phyloP scores from a whole-genome alignment of 2,329 filamentous ascomycete genomes.

The Ceratocystis eucalypticola region DNA sequence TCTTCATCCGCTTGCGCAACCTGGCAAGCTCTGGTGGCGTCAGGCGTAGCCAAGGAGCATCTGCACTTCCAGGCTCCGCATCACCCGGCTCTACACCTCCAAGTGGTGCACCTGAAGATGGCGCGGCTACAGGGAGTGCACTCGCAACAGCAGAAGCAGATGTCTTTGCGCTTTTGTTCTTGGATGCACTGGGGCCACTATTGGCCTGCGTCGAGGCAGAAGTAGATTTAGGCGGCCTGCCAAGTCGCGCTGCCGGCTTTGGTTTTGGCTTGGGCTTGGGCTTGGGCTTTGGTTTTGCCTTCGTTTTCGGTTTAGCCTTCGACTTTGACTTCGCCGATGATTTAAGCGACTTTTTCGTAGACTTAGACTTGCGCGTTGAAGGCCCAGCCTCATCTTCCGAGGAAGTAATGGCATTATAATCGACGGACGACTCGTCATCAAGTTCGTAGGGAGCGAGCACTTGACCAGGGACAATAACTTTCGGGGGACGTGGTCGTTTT shows the following conservation, averaged over 20 bases:
- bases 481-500: slow-evolving; percentile 32
- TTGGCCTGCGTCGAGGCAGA: background rate
- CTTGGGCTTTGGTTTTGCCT: too few relatives aligned
- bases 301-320: too few relatives aligned
- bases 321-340: too few relatives aligned
- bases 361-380: slow-evolving; percentile 26
- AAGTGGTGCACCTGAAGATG: slow-evolving; percentile 36
- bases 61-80: slow-evolving; percentile 42
- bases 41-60: slow-evolving; percentile 53
- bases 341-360: slow-evolving; percentile 20
- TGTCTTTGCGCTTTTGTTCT: background rate
- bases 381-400: slow-evolving; percentile 35
- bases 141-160: background rate
- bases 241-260: slow-evolving; percentile 16
- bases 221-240: slow-evolving; percentile 22
- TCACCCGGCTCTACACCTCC: slow-evolving; percentile 34
- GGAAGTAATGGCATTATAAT: slow-evolving; percentile 32
- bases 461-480: slow-evolving; percentile 52
- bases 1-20: slow-evolving; percentile 77
- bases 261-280: slow-evolving; percentile 4
- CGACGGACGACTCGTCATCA: slow-evolving; percentile 45
- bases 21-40: slow-evolving; percentile 52
- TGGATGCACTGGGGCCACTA: slow-evolving; percentile 22
- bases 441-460: slow-evolving; percentile 53
- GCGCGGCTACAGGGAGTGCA: slow-evolving; percentile 27